These are phyloP conservation scores for Metschnikowia anglica DNA, from an alignment of 805 yeast species.

Conservation along the genomic window DNA sequence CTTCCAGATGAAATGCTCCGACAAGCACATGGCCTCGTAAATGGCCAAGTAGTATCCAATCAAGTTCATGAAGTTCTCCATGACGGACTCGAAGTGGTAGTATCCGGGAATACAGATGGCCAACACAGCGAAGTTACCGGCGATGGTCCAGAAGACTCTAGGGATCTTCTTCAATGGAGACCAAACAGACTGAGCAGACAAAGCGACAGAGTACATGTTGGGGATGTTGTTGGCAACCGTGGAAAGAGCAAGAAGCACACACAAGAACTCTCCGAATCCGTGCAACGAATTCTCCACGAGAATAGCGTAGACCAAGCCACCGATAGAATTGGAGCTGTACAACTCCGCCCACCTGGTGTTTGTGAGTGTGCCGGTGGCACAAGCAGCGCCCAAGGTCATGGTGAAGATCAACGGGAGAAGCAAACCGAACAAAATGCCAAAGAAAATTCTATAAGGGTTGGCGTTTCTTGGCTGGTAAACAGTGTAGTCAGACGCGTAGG, in stretches of 20 bases:
- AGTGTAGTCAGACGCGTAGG: slow-evolving; percentile 90
- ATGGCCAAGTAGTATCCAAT: slow-evolving; percentile 90
- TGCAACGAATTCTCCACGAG: slow-evolving; percentile 77
- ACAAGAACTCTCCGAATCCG: slow-evolving; percentile 87
- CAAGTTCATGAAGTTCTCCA: slow-evolving; percentile 86
- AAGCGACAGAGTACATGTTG: slow-evolving; percentile 87
- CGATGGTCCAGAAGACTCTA: slow-evolving; percentile 76
- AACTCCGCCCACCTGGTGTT: slow-evolving; percentile 44
- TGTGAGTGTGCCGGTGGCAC: slow-evolving; percentile 63
- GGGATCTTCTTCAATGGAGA: slow-evolving; percentile 72
- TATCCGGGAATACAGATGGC: slow-evolving; percentile 90
- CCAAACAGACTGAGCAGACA: slow-evolving; percentile 85
- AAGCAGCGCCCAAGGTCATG: slow-evolving; percentile 83
- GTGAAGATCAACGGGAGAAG: slow-evolving; percentile 68
- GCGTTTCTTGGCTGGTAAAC: slow-evolving; percentile 76
- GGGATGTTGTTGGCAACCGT: slow-evolving; percentile 92
- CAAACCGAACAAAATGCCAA: slow-evolving; percentile 63
- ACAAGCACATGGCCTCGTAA: slow-evolving; percentile 69
- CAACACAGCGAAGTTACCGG: slow-evolving; percentile 72
- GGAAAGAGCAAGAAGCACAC: slow-evolving; percentile 80
- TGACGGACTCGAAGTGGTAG: slow-evolving; percentile 66
- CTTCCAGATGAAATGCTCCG: slow-evolving; percentile 82
- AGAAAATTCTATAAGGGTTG: slow-evolving; percentile 58
- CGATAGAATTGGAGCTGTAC: slow-evolving; percentile 57
- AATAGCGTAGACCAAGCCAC: slow-evolving; percentile 81